These are phyloP conservation scores for Colletotrichum orchidophilum DNA, from an alignment of 2,329 filamentous ascomycete species.

Conservation along the genomic window DNA sequence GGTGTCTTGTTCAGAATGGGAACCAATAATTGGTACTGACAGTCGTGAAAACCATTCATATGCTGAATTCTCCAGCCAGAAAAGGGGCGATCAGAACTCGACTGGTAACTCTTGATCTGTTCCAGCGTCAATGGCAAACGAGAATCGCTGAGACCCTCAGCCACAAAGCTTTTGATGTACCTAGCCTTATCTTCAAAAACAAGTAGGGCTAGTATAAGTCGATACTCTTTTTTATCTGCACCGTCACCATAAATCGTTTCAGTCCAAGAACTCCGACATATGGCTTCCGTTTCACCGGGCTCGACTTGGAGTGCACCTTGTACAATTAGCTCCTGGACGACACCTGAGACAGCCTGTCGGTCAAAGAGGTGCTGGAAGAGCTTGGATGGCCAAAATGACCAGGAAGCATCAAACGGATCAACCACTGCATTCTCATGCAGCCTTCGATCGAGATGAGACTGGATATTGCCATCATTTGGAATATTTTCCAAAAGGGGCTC, in stretches of 20 bases:
- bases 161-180: background rate
- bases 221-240: background rate
- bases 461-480: background rate
- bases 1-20: background rate
- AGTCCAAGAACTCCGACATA: background rate
- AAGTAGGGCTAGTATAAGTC: background rate
- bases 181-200: background rate
- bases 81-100: background rate
- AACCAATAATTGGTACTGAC: background rate
- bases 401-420: background rate
- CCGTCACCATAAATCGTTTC: background rate
- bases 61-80: background rate
- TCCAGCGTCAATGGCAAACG: background rate
- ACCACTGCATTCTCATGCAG: background rate
- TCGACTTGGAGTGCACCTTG: background rate
- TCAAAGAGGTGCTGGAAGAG: background rate
- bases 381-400: background rate
- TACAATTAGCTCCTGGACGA: background rate
- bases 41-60: background rate
- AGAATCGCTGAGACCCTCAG: background rate
- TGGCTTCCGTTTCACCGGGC: background rate
- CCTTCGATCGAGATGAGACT: background rate
- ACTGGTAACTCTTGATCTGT: background rate
- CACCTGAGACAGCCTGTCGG: background rate
- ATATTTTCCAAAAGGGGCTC: background rate